Evolutionary conservation across 805 yeast genomes (phyloP).

Genomic region (Brettanomyces sp.): DNA sequence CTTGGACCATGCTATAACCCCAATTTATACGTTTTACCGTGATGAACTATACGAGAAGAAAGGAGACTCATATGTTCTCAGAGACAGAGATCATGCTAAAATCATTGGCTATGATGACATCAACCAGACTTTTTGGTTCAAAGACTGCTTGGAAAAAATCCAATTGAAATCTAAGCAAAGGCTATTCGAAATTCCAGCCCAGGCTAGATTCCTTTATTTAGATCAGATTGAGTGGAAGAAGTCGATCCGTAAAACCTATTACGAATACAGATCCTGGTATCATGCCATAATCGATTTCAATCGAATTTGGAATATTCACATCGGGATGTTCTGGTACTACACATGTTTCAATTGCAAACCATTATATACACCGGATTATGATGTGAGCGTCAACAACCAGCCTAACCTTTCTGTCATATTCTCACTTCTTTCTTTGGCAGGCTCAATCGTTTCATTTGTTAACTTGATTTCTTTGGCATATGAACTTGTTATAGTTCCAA

Average conservation of each 20-base stretch:
- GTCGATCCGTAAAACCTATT: constrained; percentile 66
- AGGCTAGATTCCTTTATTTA: constrained; percentile 47
- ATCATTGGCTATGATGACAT: constrained; percentile 85
- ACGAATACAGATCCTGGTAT: constrained; percentile 67
- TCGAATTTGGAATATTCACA: constrained; percentile 72
- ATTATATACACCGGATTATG: constrained; percentile 51
- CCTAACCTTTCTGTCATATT: constrained; percentile 51
- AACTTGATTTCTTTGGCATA: constrained; percentile 46
- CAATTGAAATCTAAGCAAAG: constrained; percentile 28
- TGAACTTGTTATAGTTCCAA: constrained; percentile 59
- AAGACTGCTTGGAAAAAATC: constrained; percentile 55
- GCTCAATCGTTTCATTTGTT: constrained; percentile 48
- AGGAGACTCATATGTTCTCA: constrained; percentile 35
- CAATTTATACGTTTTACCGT: constrained; percentile 54
- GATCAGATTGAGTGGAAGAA: constrained; percentile 55
- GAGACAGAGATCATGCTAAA: constrained; percentile 55
- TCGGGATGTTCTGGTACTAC: constrained; percentile 69
- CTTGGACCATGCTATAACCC: constrained; percentile 65
- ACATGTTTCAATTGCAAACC: constrained; percentile 62
- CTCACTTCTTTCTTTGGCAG: constrained; percentile 59
- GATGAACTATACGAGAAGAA: constrained; percentile 41
- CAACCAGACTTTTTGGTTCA: constrained; percentile 81
- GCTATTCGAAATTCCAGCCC: constrained; percentile 44
- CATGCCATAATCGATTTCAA: constrained; percentile 68
- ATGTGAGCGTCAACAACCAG: constrained; percentile 42